These are phyloP conservation scores for Paraphaeosphaeria minitans DNA, from an alignment of 2,329 filamentous ascomycete species.

Conservation along the genomic window DNA sequence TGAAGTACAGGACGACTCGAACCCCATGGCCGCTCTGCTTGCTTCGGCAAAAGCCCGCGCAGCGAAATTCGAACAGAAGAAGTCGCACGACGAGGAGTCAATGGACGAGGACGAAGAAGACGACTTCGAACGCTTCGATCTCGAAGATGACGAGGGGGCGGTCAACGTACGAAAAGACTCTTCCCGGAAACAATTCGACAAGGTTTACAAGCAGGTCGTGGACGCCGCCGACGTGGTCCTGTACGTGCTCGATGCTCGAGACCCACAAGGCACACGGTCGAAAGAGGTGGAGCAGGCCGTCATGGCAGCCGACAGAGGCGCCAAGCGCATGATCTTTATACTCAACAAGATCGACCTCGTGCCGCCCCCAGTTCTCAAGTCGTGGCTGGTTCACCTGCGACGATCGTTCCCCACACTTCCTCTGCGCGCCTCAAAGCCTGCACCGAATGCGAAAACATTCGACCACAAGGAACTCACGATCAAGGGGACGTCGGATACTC, in stretches of 20 bases:
- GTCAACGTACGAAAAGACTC: conserved; percentile 56
- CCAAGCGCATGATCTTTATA: conserved; percentile 87
- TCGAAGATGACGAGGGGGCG: conserved; percentile 51
- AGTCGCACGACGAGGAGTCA: conserved; percentile 64
- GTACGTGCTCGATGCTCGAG: conserved; percentile 90
- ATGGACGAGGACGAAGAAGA: conserved; percentile 63
- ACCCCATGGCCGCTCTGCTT: conserved; percentile 90
- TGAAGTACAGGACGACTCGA: conserved; percentile 63
- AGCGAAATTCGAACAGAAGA: conserved; percentile 71
- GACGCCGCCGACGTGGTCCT: conserved; percentile 88
- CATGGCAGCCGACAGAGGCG: conserved; percentile 82
- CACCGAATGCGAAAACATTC: conserved; percentile 86
- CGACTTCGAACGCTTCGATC: conserved; percentile 54
- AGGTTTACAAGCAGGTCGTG: conserved; percentile 92
- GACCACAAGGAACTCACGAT: conserved; percentile 89
- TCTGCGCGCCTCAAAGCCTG: conserved; percentile 80
- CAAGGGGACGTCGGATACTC: conserved; percentile 79
- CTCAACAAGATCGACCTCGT: conserved; percentile 96
- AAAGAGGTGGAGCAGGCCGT: conserved; percentile 88
- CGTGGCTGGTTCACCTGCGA: conserved; percentile 83
- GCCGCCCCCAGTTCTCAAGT: conserved; percentile 78
- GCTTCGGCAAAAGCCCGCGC: conserved; percentile 82
- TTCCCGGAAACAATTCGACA: conserved; percentile 89
- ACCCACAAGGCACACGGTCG: conserved; percentile 88
- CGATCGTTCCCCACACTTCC: conserved; percentile 91